Conservation (phyloP, 2,329 filamentous ascomycete species). For the Arthrobotrys megalospora region DNA sequence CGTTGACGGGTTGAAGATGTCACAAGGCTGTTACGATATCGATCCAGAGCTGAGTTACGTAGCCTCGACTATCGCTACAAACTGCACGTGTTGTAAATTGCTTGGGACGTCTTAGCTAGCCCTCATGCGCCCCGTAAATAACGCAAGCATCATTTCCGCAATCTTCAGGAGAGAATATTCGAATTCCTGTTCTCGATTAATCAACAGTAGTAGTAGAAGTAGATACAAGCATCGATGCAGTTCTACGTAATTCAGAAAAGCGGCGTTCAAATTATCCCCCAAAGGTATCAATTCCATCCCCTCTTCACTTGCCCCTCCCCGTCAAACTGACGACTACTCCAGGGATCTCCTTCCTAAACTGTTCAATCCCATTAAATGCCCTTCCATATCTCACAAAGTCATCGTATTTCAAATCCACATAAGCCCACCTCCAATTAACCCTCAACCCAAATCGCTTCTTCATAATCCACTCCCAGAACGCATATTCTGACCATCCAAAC, state of each 20-base stretch:
- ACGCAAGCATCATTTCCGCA: background rate
- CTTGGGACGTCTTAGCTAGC: background rate
- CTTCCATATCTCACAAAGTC: slow-evolving; percentile 37
- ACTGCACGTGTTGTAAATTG: background rate
- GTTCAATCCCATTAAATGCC: slow-evolving; percentile 9
- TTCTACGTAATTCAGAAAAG: too few relatives aligned
- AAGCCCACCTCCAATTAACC: slow-evolving; percentile 42
- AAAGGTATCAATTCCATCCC: background rate
- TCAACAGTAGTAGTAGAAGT: too few relatives aligned
- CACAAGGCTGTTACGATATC: background rate
- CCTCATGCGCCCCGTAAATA: background rate
- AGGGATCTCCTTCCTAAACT: slow-evolving; percentile 34
- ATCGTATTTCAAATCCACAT: slow-evolving; percentile 43
- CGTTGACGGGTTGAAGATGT: background rate
- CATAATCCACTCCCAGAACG: slow-evolving; percentile 48
- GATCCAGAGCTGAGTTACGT: background rate
- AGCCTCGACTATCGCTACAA: background rate
- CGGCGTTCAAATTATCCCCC: background rate
- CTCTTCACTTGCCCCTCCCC: background rate
- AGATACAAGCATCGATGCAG: too few relatives aligned
- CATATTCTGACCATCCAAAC: slow-evolving; percentile 56
- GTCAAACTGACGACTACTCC: slow-evolving; percentile 24
- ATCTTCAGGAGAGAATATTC: background rate
- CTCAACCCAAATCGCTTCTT: slow-evolving; percentile 41
- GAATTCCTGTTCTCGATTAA: too few relatives aligned